Base-by-base conservation (phyloP, 1,139 yeast genomes). In the Scheffersomyces titani region DNA sequence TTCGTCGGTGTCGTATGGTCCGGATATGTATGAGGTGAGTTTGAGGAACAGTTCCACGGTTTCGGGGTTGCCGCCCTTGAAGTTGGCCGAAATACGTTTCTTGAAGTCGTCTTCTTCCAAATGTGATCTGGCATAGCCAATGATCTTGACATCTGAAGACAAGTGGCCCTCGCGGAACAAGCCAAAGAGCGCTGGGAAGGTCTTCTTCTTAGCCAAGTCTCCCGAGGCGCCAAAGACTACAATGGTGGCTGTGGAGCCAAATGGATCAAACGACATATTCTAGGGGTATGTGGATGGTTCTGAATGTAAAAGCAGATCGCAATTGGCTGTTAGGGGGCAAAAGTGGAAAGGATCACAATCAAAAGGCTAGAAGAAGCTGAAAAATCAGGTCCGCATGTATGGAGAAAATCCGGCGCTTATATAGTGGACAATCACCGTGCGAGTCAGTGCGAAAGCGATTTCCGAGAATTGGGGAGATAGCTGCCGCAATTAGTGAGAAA, bases 141-240 rank as follows among this genome's bases (percentile, higher is more conserved):
- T 83, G 67, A 94, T 92, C 68, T 86, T 85, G 51, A 89, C 87
- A 20, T 87, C 74, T 19, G 77, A 67, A 16, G 97, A 92, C 60
- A 94, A 80, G 65, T 86, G 87, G 49, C 96, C 97, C 72, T 92
- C 93, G 65, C 96, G 84, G 68, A 63, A 79, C 55, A 84, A 78
- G 6, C 94, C 96, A 68, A 88, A 89, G 49, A 89, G 76, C 3
- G 93, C 92, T 9, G 93, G 93, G 74, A 86, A 88, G 3, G 98
- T 94, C 80, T 94, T 94, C 87, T 94, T 94, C 78, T 92, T 92
- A 55, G 99, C 98, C 64, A 94, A 81, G 72, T 94, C 98, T 53
- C 99, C 99, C 48, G 97, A 90, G 54, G 99, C 99, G 53, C 99
- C 98, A 66, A 93, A 90, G 44, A 94, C 97, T 49, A 89, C 91